phyloP scores from a whole-genome alignment of 2,329 filamentous ascomycete genomes.

The Scedosporium minutisporum region DNA sequence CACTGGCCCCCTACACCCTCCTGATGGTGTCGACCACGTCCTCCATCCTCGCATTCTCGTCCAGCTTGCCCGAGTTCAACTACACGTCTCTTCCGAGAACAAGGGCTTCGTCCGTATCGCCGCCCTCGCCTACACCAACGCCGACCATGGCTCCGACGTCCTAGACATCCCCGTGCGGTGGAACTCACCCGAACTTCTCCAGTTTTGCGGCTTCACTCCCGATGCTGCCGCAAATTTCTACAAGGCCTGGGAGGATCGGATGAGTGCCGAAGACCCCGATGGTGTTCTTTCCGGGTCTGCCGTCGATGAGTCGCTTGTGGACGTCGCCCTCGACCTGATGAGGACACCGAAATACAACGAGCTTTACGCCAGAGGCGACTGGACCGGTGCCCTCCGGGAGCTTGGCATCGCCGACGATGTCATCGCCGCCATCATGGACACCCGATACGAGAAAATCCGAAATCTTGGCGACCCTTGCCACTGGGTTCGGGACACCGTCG shows the following conservation, averaged over 20 bases:
- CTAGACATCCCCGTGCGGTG: slow-evolving; percentile 3
- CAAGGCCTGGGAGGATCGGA: background rate
- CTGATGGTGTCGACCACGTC: background rate
- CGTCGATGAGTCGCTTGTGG: slow-evolving; percentile 1
- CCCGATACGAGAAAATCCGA: slow-evolving; percentile 2
- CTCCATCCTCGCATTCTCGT: background rate
- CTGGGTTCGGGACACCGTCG: slow-evolving; percentile 3
- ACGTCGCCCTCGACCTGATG: slow-evolving; percentile 1
- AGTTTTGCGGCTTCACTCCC: slow-evolving; percentile 4
- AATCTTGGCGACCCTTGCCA: slow-evolving; percentile 1
- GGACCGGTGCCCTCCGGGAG: background rate
- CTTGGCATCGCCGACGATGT: slow-evolving; percentile 1
- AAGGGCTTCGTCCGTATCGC: slow-evolving; percentile 4
- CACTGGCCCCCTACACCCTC: background rate
- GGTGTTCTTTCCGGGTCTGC: background rate
- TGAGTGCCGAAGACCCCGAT: background rate
- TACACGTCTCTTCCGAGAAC: background rate
- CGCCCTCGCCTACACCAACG: slow-evolving; percentile 1
- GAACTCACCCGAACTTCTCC: slow-evolving; percentile 3
- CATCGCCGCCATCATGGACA: slow-evolving; percentile 2
- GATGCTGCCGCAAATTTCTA: background rate
- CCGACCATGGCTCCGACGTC: slow-evolving; percentile 5
- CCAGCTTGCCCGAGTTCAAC: slow-evolving; percentile 3
- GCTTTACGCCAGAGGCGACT: background rate
- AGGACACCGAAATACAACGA: background rate